Evolutionary conservation across 1,284 basidiomycete genomes (phyloP).

Genomic region (Cutaneotrichosporon sp.): DNA sequence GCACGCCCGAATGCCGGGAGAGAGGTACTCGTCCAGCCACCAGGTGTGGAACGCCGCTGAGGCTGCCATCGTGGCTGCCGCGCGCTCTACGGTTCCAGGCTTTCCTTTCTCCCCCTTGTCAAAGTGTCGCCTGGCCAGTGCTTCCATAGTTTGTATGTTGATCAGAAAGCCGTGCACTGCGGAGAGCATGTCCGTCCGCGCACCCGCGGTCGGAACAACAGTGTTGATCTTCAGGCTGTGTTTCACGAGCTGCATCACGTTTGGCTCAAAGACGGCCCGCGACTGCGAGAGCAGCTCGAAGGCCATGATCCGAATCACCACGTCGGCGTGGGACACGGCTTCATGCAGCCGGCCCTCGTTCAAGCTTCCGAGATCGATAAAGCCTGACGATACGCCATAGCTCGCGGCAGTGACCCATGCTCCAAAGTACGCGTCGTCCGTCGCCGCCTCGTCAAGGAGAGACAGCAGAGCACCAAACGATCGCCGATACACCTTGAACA

Average conservation of each 20-base stretch:
- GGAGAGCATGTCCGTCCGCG: constrained; percentile 37
- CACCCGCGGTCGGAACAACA: constrained; percentile 27
- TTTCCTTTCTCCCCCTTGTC: constrained; percentile 10
- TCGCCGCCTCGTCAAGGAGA: constrained; percentile 9
- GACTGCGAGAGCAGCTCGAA: constrained; percentile 31
- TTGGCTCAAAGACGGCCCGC: constrained; percentile 25
- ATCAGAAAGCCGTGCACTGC: constrained; percentile 32
- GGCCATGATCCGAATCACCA: constrained; percentile 30
- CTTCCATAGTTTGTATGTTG: constrained; percentile 23
- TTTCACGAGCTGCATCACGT: constrained; percentile 27
- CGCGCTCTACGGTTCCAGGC: background rate
- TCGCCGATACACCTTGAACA: constrained; percentile 22
- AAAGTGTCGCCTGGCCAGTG: constrained; percentile 1
- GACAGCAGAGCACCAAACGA: constrained; percentile 18
- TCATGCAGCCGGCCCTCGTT: constrained; percentile 21
- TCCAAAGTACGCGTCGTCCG: constrained; percentile 17
- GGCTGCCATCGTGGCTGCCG: background rate
- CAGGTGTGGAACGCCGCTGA: constrained; percentile 21
- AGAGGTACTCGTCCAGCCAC: constrained; percentile 29
- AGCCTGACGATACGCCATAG: constrained; percentile 28
- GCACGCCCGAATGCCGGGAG: constrained; percentile 22
- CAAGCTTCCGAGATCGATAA: constrained; percentile 22
- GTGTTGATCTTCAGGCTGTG: constrained; percentile 27
- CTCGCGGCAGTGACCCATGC: constrained; percentile 40
- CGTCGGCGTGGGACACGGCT: constrained; percentile 31